Percentiles rank a stretch among this genome's conserved stretches.
These are phyloP conservation scores for Acanthochlamys bracteata DNA, from an alignment of 106 monocot species.

Conservation along the genomic window DNA sequence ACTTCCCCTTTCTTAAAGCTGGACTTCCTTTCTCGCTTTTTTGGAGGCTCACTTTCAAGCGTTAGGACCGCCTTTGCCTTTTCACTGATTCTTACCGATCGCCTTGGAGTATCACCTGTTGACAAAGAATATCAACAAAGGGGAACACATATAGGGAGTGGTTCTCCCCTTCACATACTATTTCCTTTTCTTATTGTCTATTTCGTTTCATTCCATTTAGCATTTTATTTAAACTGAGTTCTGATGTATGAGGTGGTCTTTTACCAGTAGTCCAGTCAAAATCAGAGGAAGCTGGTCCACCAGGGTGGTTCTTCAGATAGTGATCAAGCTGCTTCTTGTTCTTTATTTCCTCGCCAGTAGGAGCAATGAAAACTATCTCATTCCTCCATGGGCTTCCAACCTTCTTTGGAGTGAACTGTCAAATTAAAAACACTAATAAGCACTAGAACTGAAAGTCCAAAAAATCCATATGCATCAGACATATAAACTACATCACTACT, in stretches of 20 bases:
- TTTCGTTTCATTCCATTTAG: background rate
- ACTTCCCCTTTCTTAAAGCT: slow-evolving; percentile 28
- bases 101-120: slow-evolving; percentile 64
- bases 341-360: slow-evolving; percentile 72
- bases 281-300: slow-evolving; percentile 46
- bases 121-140: background rate
- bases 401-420: slow-evolving; percentile 44
- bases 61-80: slow-evolving; percentile 36
- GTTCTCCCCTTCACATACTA: background rate
- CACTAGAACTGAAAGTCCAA: background rate
- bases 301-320: slow-evolving; percentile 55
- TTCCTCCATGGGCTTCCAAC: slow-evolving; percentile 39
- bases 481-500: background rate
- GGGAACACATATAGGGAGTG: background rate
- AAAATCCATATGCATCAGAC: background rate
- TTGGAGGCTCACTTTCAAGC: slow-evolving; percentile 42
- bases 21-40: slow-evolving; percentile 37
- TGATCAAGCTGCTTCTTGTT: slow-evolving; percentile 54
- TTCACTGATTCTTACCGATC: slow-evolving; percentile 65
- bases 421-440: background rate
- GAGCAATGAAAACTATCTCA: slow-evolving; percentile 47
- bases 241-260: background rate
- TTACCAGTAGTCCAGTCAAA: slow-evolving; percentile 77
- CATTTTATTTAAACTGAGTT: background rate
- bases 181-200: background rate